Evolutionary conservation across 1,139 yeast genomes (phyloP).

Genomic region (Diutina ranongensis): DNA sequence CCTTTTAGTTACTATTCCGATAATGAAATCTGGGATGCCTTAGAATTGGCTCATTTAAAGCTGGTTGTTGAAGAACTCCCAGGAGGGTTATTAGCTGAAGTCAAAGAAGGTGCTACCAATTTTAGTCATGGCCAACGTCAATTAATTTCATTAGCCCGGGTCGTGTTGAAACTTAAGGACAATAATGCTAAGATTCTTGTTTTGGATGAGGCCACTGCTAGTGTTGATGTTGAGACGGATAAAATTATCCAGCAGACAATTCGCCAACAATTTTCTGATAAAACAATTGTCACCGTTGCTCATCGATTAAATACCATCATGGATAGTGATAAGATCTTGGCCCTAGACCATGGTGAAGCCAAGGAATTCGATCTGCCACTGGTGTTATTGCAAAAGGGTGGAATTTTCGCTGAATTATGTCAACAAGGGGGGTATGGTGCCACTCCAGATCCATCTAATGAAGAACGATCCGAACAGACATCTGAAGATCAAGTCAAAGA

Average conservation of each 20-base stretch:
- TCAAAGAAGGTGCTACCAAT: constrained; percentile 63
- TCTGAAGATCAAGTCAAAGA: too few relatives aligned
- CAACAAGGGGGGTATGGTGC: neutral
- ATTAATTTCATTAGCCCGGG: constrained; percentile 64
- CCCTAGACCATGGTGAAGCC: constrained; percentile 56
- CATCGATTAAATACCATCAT: constrained; percentile 74
- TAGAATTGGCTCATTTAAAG: constrained; percentile 41
- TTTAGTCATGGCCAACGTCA: constrained; percentile 74
- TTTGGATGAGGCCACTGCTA: constrained; percentile 79
- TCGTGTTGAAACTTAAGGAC: constrained; percentile 27
- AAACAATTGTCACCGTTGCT: constrained; percentile 72
- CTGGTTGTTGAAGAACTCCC: constrained; percentile 17
- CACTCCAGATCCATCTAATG: neutral
- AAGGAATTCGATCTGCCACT: constrained; percentile 61
- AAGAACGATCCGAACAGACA: neutral
- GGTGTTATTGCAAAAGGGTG: constrained; percentile 29
- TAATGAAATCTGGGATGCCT: constrained; percentile 42
- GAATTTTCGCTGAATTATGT: constrained; percentile 30
- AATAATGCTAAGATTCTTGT: constrained; percentile 48
- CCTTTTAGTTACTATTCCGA: constrained; percentile 43
- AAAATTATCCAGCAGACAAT: constrained; percentile 65
- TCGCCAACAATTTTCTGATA: constrained; percentile 45
- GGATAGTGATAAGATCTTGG: constrained; percentile 65
- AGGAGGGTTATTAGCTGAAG: constrained; percentile 12
- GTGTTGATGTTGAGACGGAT: constrained; percentile 75